A percentile compares a stretch with the other conserved stretches of the same genome.
phyloP scores from a whole-genome alignment of 495 filamentous ascomycete species.

The Penicillium dipodomyicola region DNA sequence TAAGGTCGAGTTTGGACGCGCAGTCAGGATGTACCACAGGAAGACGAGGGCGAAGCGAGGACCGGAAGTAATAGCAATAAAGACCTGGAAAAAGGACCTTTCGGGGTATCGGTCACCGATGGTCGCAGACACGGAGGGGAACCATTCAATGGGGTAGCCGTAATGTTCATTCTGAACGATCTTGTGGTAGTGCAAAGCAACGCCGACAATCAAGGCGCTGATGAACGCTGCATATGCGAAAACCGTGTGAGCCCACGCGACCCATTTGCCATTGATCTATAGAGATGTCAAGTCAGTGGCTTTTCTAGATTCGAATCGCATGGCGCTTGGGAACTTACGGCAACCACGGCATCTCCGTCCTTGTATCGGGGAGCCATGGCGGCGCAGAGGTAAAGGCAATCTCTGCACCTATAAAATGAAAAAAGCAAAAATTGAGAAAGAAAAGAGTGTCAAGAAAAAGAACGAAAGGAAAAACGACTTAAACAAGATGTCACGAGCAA shows the following conservation, averaged over 20 bases:
- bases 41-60: conserved; percentile 90
- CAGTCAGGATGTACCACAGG: conserved; percentile 88
- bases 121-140: conserved; percentile 97
- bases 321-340: conserved; percentile 47
- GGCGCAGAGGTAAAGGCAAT: conserved; percentile 27
- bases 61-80: conserved; percentile 94
- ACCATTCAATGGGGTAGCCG: conserved; percentile 98
- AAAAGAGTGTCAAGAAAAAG: conserved; percentile 41
- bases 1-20: conserved; percentile 65
- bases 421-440: conserved; percentile 22
- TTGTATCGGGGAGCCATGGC: conserved; percentile 81
- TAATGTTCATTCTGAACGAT: conserved; percentile 98
- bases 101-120: conserved; percentile 98
- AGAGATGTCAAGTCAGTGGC: conserved; percentile 15
- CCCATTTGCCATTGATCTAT: conserved; percentile 85
- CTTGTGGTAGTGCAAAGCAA: conserved; percentile 87
- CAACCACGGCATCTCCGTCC: conserved; percentile 79
- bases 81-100: conserved; percentile 91
- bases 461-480: conserved; percentile 20
- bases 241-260: conserved; percentile 82
- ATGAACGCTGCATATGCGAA: conserved; percentile 89
- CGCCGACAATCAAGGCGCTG: conserved; percentile 82
- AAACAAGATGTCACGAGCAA: conserved; percentile 18
- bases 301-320: conserved; percentile 14
- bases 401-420: conserved; percentile 24